Percentiles rank a stretch among this genome's conserved stretches.
These are phyloP conservation scores for Pseudovirgaria hyperparasitica DNA, from an alignment of 2,329 filamentous ascomycete species.

Conservation along the genomic window DNA sequence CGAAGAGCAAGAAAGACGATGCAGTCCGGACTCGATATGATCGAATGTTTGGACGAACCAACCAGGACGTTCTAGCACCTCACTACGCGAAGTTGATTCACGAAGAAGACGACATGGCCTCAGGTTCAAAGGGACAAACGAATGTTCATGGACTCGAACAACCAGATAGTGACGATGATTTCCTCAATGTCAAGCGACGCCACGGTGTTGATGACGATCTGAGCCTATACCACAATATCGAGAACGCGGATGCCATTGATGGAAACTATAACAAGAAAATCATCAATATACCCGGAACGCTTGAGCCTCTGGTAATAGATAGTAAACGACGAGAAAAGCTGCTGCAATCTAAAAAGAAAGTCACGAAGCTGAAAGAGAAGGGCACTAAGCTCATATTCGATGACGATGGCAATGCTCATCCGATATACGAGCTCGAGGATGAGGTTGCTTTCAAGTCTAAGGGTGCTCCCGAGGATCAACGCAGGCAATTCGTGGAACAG, in stretches of 20 bases:
- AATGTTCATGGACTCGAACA: too few species aligned
- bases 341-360: conserved; percentile 88
- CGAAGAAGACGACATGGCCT: conserved; percentile 36
- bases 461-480: conserved; percentile 64
- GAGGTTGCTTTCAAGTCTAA: conserved; percentile 67
- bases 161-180: conserved; percentile 67
- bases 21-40: conserved; percentile 89
- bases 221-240: too few species aligned
- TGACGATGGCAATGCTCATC: conserved; percentile 75
- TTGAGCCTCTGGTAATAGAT: conserved; percentile 68
- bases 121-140: conserved; percentile 17
- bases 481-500: conserved; percentile 62
- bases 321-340: conserved; percentile 92
- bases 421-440: conserved; percentile 77
- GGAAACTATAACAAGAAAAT: conserved; percentile 39
- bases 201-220: conserved; percentile 54
- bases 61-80: conserved; percentile 88
- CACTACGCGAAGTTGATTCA: conserved; percentile 83
- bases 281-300: conserved; percentile 52
- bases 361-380: conserved; percentile 79
- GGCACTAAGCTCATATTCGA: conserved; percentile 82
- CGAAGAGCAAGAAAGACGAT: conserved; percentile 48
- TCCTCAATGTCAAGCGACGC: conserved; percentile 81
- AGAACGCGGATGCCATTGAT: conserved; percentile 28
- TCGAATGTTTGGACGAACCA: conserved; percentile 93